phyloP scores from a whole-genome alignment of 768 basidiomycete species.

The Tricholomella constricta region DNA sequence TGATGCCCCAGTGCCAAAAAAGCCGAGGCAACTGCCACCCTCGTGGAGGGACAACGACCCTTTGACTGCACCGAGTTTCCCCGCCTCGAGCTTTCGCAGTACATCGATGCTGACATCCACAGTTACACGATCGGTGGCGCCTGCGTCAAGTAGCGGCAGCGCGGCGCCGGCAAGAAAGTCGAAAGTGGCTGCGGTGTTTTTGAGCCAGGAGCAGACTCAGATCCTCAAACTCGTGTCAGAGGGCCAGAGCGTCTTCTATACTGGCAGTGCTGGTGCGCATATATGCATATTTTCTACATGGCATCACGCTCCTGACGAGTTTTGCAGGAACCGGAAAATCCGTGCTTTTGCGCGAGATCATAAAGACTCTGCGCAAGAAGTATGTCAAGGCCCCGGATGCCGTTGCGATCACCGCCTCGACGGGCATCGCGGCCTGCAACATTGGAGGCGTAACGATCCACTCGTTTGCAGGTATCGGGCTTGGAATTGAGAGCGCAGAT shows the following conservation, averaged over 20 bases:
- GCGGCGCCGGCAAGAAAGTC: slow-evolving; percentile 21
- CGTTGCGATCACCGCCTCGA: slow-evolving; percentile 89
- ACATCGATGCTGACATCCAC: too few species aligned
- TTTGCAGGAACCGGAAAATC: slow-evolving; percentile 92
- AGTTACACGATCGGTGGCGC: slow-evolving; percentile 6
- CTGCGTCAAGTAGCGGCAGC: slow-evolving; percentile 12
- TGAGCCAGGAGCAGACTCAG: slow-evolving; percentile 86
- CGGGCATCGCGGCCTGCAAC: slow-evolving; percentile 95
- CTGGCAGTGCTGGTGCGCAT: slow-evolving; percentile 87
- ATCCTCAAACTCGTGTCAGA: slow-evolving; percentile 78
- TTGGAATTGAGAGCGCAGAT: slow-evolving; percentile 69
- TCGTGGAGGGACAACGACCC: slow-evolving; percentile 44
- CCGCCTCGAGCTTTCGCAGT: slow-evolving; percentile 16
- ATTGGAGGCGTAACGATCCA: slow-evolving; percentile 96
- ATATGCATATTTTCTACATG: neutral
- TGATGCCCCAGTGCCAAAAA: slow-evolving; percentile 43
- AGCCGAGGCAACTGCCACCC: slow-evolving; percentile 55
- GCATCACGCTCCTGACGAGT: neutral
- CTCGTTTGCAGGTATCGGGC: slow-evolving; percentile 92
- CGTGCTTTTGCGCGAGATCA: slow-evolving; percentile 90
- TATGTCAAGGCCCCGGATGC: slow-evolving; percentile 60
- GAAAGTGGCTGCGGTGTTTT: slow-evolving; percentile 48
- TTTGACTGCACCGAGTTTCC: slow-evolving; percentile 37
- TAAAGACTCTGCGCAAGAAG: slow-evolving; percentile 65
- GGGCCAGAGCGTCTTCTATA: slow-evolving; percentile 87